These are phyloP conservation scores for Rugonectria rugulosa DNA, from an alignment of 2,329 filamentous ascomycete species.

Conservation along the genomic window DNA sequence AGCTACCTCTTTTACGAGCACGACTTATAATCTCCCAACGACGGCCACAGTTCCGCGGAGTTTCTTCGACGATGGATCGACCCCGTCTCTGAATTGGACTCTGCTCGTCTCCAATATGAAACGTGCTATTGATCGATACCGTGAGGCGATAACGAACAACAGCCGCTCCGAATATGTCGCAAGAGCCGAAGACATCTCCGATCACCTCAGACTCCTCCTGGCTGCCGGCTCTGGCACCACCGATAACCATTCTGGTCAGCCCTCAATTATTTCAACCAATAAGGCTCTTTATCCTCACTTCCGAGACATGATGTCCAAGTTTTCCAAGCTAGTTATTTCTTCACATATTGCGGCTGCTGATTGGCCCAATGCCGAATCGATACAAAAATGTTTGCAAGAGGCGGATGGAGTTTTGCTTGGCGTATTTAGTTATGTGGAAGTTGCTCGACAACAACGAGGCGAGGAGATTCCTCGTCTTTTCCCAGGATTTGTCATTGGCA, in stretches of 20 bases:
- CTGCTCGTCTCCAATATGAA: constrained; percentile 93
- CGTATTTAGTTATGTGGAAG: constrained; percentile 95
- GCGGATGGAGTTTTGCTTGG: constrained; percentile 95
- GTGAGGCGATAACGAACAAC: constrained; percentile 84
- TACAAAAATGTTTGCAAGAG: constrained; percentile 94
- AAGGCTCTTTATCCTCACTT: constrained; percentile 97
- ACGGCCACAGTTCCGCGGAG: constrained; percentile 74
- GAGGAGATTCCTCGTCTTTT: constrained; percentile 93
- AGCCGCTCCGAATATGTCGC: constrained; percentile 91
- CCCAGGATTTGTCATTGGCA: constrained; percentile 91
- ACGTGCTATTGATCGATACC: constrained; percentile 85
- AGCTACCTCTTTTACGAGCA: constrained; percentile 68
- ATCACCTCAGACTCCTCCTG: constrained; percentile 91
- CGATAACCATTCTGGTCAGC: constrained; percentile 97
- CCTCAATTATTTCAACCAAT: constrained; percentile 99
- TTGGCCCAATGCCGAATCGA: constrained; percentile 92
- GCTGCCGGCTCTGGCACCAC: constrained; percentile 96
- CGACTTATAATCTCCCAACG: constrained; percentile 63
- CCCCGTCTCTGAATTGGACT: constrained; percentile 85
- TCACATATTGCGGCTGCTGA: constrained; percentile 97
- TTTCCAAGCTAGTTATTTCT: constrained; percentile 98
- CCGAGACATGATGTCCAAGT: constrained; percentile 99
- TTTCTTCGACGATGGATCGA: constrained; percentile 89
- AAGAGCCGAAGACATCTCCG: constrained; percentile 96
- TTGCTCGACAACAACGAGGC: constrained; percentile 90